These are phyloP conservation scores for Ilex asprella DNA, from an alignment of 257 asterid species.

Conservation along the genomic window DNA sequence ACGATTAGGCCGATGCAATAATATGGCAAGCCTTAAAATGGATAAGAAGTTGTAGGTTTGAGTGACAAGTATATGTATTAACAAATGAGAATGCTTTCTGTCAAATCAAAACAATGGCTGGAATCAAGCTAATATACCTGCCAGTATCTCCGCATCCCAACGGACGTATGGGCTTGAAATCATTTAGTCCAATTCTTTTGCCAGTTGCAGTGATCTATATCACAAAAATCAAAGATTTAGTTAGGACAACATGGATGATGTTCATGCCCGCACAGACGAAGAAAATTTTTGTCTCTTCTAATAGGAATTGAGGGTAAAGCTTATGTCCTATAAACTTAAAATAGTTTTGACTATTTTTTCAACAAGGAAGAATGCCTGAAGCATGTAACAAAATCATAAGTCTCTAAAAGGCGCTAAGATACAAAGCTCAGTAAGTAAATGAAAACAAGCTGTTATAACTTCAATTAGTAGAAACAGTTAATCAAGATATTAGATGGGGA, in stretches of 20 bases:
- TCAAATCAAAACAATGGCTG: neutral
- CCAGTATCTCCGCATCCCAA: slow-evolving; percentile 99
- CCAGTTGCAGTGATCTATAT: slow-evolving; percentile 62
- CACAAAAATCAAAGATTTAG: slow-evolving; percentile 1
- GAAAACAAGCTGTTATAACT: neutral
- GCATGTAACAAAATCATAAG: neutral
- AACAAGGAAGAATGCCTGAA: neutral
- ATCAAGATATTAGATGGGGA: neutral
- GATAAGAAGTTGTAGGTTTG: too few relatives aligned
- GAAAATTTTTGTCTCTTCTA: neutral
- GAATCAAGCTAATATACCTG: slow-evolving; percentile 37
- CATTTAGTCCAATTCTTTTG: slow-evolving; percentile 70
- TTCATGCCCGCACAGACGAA: neutral
- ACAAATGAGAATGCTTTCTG: too few relatives aligned
- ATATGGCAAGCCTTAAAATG: too few relatives aligned
- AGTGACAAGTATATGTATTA: too few relatives aligned
- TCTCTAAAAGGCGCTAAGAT: neutral
- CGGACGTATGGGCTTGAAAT: slow-evolving; percentile 87
- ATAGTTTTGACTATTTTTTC: too few relatives aligned
- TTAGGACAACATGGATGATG: too few relatives aligned
- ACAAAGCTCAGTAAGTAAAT: neutral
- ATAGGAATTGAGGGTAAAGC: neutral
- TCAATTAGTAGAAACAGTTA: neutral
- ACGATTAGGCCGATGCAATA: too few relatives aligned
- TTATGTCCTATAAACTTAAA: too few relatives aligned